Base-by-base conservation (phyloP, 345 rosid species). In the Arabidopsis arenosa region DNA sequence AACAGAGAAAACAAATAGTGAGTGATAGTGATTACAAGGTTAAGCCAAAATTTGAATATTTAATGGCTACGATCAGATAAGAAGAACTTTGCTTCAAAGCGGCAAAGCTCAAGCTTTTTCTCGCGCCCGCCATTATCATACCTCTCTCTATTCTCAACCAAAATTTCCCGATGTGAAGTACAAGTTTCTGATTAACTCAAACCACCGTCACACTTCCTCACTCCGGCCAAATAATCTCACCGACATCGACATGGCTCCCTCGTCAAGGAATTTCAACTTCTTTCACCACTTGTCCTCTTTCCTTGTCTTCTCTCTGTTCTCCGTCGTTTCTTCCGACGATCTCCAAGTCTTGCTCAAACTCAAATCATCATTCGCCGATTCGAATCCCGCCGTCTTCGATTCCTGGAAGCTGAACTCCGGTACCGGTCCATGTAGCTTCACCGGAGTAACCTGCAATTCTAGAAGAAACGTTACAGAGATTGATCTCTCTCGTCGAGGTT, bases 361-460 rank as follows among this genome's bases (percentile, higher is more conserved):
- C 75, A 88, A 85, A 73, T 59, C 89, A 26, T 41, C 87, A 0
- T 75, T 88, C 40, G 47, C 52, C 3, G 30, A 79, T 9, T 78
- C 87, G 0, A 81, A 76, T 26, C 52, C 78, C 53, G 44, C 40
- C 33, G 76, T 77, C 0, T 86, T 91, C 52, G 66, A 77, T 45
- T 86, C 97, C 0, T 93, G 96, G 97, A 60, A 43, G 14, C 14
- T 4, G 0, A 69, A 28, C 33, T 68, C 86, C 9, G 30, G 37
- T 7, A 40, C 45, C 39, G 51, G 55, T 44, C 41, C 77, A 0
- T 93, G 94, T 73, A 17, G 40, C 7, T 93, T 93, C 84, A 6
- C 76, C 5, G 98, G 98, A 74, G 66, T 93, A 79, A 79, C 87
- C 32, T 91, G 97, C 62, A 67, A 83, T 57, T 49, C 75, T 1